Conservation (phyloP, 257 asterid genomes). For the Fraxinus quadrangulata region DNA sequence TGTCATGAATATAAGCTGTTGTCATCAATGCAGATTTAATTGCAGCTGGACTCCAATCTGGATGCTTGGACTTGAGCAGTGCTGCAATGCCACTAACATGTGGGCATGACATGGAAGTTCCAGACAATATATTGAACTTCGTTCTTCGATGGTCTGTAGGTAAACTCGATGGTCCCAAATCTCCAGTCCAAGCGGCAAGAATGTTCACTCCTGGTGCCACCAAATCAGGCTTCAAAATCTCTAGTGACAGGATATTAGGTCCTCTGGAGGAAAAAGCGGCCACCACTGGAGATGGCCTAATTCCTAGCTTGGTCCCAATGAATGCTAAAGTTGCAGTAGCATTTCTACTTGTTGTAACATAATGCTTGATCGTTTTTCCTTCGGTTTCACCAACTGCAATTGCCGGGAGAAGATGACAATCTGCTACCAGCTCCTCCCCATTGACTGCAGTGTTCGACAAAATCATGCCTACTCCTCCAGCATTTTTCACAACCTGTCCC, state of each 20-base stretch:
- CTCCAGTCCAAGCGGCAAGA: constrained; percentile 92
- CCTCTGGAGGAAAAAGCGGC: constrained; percentile 96
- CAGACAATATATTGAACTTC: constrained; percentile 75
- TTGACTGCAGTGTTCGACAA: constrained; percentile 70
- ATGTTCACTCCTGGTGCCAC: constrained; percentile 96
- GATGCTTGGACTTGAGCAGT: constrained; percentile 70
- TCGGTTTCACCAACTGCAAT: constrained; percentile 71
- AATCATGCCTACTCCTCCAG: constrained; percentile 92
- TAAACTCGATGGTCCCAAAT: constrained; percentile 75
- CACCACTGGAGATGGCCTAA: constrained; percentile 86
- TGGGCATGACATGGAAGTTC: constrained; percentile 97
- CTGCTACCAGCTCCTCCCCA: constrained; percentile 90
- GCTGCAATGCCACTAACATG: constrained; percentile 95
- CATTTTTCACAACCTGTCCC: constrained; percentile 91
- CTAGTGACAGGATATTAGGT: constrained; percentile 72
- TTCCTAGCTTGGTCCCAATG: constrained; percentile 65
- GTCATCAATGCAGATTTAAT: constrained; percentile 93
- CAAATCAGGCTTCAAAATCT: constrained; percentile 79
- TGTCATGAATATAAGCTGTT: constrained; percentile 78
- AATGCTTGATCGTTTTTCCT: constrained; percentile 64
- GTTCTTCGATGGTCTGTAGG: constrained; percentile 71
- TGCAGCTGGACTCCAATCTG: constrained; percentile 85
- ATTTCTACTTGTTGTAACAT: constrained; percentile 32
- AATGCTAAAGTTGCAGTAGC: constrained; percentile 67
- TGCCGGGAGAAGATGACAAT: constrained; percentile 84